Conservation (phyloP, 305 asterid species). For the Rubia balearica region DNA sequence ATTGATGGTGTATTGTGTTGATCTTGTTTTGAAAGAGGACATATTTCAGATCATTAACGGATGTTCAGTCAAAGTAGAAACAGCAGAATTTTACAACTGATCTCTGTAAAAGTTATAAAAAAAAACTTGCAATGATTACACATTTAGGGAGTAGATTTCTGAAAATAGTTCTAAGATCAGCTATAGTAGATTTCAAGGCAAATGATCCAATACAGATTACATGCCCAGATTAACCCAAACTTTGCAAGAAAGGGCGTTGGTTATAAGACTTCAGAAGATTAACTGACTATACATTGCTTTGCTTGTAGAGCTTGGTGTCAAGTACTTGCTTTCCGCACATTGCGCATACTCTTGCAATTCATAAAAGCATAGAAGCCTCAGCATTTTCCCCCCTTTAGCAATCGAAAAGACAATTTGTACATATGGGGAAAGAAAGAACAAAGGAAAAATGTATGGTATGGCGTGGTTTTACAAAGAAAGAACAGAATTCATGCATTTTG, state of each 20-base stretch:
- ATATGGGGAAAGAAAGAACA: neutral
- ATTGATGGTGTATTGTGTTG: neutral
- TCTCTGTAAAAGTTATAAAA: no score
- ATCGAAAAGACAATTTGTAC: neutral
- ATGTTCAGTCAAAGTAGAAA: no score
- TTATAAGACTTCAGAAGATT: neutral
- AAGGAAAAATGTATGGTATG: neutral
- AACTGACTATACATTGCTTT: conserved; percentile 66
- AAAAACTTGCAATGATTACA: neutral
- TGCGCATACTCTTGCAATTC: conserved; percentile 83
- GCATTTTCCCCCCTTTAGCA: neutral
- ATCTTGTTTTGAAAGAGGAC: neutral
- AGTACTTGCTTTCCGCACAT: conserved; percentile 98
- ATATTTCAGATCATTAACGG: no score
- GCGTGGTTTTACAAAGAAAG: no score
- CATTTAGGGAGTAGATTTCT: neutral
- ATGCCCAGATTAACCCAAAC: neutral
- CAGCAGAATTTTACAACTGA: neutral
- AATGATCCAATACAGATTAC: neutral
- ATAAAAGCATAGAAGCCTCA: conserved; percentile 15
- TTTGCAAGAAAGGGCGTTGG: neutral
- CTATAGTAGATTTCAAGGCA: neutral
- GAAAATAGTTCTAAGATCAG: neutral
- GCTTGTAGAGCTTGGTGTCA: conserved; percentile 87
- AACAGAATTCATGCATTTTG: conserved; percentile 57